Evolutionary conservation across 140 eudicot genomes (phyloP), one percentile per base, ranked within the genome.

Genomic region (Anethum foeniculum): DNA sequence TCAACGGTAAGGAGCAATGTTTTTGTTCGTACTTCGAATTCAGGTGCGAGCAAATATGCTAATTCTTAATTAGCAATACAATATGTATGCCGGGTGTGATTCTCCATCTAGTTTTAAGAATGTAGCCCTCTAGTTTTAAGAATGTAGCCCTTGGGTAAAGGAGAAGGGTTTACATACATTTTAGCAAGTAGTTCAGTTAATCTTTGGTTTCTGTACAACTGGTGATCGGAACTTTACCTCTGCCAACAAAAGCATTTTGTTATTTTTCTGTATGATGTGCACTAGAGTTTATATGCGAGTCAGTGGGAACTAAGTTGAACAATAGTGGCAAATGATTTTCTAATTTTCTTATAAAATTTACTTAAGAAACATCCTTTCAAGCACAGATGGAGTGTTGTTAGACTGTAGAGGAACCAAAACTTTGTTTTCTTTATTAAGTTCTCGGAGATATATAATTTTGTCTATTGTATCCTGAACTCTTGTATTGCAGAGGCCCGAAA

Each of bases 401-500:
- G 52, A 47, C 18, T 13, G 2, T 7, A 21, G 25, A 56, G 27
- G 19, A 56, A 32, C 58, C 43, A 27, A 39, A 47, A 12, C 21
- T 27, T 25, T 44, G 48, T 49, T 28, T 14, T 5, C 43, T 47
- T 46, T 21, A 41, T 7, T 47, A 38, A 36, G 54, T 39, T 72
- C 3, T 36, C 19, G 28, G 48, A 75, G 11, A 49, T 73, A 34
- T 46, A 6, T 36, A 82, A 71, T 18, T 47, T 32, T 43, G 32
- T 41, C 71, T 21, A 28, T 41, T 5, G 71, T 67, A 14, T 79
- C 13, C 30, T 16, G 23, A 18, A 19, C 18, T 74, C 65, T 58
- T 58, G 79, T 82, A 14, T 51, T 81, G 38, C 79, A 96, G 99
- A 96, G 99, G 89, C 99, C 99, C 16, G 99, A 95, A 82, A 89